Evolutionary conservation across 768 basidiomycete species (phyloP).

Genomic region (Roridomyces roridus): DNA sequence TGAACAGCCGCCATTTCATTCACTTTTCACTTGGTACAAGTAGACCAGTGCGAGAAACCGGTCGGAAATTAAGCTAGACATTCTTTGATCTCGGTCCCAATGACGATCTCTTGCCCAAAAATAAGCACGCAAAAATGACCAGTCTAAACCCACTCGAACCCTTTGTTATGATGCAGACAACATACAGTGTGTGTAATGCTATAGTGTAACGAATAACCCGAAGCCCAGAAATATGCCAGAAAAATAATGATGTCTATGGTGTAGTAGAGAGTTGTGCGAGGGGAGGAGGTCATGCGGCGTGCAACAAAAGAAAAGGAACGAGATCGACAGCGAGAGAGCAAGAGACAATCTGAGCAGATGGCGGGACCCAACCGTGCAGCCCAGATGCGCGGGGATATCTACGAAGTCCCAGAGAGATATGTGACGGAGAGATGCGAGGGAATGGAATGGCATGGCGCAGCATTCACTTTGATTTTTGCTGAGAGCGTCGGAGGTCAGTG

Average conservation of each 20-base stretch:
- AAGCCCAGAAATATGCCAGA: conserved; percentile 4
- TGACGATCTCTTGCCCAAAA: background rate
- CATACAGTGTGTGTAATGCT: conserved; percentile 19
- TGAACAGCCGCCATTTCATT: no score
- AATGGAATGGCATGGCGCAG: background rate
- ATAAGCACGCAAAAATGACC: background rate
- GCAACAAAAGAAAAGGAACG: background rate
- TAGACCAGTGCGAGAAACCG: no score
- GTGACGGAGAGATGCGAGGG: background rate
- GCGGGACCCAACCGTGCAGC: conserved; percentile 9
- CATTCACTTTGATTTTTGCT: conserved; percentile 26
- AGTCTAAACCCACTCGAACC: conserved; percentile 8
- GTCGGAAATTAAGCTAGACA: no score
- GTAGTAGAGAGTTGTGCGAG: background rate
- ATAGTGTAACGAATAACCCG: conserved; percentile 11
- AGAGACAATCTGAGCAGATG: conserved; percentile 1
- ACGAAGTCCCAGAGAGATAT: conserved; percentile 21
- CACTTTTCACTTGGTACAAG: no score
- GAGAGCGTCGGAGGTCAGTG: conserved; percentile 6
- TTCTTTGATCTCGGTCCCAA: no score
- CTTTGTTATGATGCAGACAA: conserved; percentile 13
- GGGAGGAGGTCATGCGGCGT: background rate
- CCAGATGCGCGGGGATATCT: conserved; percentile 11
- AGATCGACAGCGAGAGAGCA: conserved; percentile 15
- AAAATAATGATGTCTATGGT: conserved; percentile 24